Evolutionary conservation across 768 basidiomycete species (phyloP).

Genomic region (Cubamyces lactineus): DNA sequence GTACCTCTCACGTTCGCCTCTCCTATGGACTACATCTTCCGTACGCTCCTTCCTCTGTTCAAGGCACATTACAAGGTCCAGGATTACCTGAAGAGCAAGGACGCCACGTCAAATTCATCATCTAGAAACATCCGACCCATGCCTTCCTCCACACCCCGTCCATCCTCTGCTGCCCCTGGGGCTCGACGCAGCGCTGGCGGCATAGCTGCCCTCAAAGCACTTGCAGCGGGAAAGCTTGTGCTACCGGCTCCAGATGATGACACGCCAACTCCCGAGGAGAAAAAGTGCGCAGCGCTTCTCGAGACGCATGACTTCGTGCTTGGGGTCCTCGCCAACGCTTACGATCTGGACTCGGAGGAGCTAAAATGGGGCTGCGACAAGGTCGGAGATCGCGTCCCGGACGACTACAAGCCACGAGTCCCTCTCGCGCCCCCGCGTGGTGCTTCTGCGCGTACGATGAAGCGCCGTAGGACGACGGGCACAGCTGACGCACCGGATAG

Average conservation of each 20-base stretch:
- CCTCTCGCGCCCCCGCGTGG: neutral
- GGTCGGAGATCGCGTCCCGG: constrained; percentile 2
- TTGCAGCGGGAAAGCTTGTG: too few relatives aligned
- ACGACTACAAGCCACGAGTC: neutral
- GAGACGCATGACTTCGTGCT: too few relatives aligned
- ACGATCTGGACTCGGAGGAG: neutral
- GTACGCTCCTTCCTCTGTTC: neutral
- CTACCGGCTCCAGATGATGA: too few relatives aligned
- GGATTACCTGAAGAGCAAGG: neutral
- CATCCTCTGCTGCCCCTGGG: too few relatives aligned
- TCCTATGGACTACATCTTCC: neutral
- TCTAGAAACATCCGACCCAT: neutral
- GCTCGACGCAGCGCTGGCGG: too few relatives aligned
- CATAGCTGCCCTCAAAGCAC: too few relatives aligned
- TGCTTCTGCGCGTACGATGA: neutral
- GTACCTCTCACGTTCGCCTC: neutral
- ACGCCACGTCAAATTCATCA: neutral
- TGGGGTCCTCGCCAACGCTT: too few relatives aligned
- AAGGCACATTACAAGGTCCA: neutral
- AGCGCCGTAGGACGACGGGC: neutral
- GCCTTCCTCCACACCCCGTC: neutral
- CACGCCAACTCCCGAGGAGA: too few relatives aligned
- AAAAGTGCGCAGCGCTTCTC: too few relatives aligned
- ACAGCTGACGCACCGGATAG: too few relatives aligned
- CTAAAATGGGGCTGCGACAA: neutral